Percentiles rank a stretch among this genome's conserved stretches.
phyloP scores from a whole-genome alignment of 306 rosid species.

The Quercus rubra region DNA sequence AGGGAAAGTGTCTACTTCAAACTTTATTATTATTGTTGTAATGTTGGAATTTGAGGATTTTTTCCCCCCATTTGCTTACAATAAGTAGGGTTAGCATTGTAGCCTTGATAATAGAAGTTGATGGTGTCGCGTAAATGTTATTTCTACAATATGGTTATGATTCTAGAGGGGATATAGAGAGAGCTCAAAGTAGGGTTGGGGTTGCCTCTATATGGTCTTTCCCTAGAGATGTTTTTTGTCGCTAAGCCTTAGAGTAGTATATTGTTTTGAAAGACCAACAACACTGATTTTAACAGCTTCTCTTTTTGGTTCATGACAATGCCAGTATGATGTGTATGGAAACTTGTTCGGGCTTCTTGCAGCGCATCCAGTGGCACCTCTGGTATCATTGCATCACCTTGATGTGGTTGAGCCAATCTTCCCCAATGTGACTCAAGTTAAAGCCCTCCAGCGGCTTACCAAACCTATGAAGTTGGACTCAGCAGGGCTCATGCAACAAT shows the following conservation, averaged over 20 bases:
- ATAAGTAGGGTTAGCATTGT: neutral
- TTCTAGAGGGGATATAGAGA: neutral
- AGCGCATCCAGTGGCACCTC: slow-evolving; percentile 88
- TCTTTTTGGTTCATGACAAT: slow-evolving; percentile 8
- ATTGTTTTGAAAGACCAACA: neutral
- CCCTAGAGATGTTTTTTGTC: neutral
- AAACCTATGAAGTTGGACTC: slow-evolving; percentile 80
- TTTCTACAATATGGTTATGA: neutral
- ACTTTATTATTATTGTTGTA: no score
- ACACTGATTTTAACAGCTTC: neutral
- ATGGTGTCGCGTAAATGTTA: neutral
- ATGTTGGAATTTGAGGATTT: neutral
- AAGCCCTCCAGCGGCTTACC: slow-evolving; percentile 67
- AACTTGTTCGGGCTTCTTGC: slow-evolving; percentile 93
- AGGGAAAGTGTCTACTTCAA: no score
- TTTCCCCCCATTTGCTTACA: no score
- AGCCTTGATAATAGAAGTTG: neutral
- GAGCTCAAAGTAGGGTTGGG: neutral
- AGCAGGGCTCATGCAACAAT: slow-evolving; percentile 84
- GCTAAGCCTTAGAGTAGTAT: neutral
- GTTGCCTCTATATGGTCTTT: neutral
- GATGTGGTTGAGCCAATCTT: slow-evolving; percentile 97
- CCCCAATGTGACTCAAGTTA: slow-evolving; percentile 61
- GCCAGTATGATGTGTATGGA: slow-evolving; percentile 93
- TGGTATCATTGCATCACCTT: slow-evolving; percentile 92